These are phyloP conservation scores for Podaxis sp. DNA, from an alignment of 768 basidiomycete genomes.

Conservation along the genomic window DNA sequence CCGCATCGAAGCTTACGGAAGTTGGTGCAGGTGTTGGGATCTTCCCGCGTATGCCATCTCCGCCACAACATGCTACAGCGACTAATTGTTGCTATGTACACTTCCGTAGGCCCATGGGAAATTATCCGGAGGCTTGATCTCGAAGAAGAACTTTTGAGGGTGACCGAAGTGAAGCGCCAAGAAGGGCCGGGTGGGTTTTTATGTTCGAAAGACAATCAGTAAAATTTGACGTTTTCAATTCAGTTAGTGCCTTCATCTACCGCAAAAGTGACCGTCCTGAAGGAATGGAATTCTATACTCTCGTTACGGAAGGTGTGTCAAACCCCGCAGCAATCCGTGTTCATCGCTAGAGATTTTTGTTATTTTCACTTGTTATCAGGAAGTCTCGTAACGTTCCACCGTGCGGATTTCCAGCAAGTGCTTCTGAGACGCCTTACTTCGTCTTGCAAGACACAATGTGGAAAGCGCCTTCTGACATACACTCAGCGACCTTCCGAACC, in stretches of 20 bases:
- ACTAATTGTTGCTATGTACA: constrained; percentile 8
- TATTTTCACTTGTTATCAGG: constrained; percentile 28
- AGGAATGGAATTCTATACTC: constrained; percentile 48
- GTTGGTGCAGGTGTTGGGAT: constrained; percentile 61
- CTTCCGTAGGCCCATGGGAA: constrained; percentile 40
- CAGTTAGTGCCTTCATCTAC: constrained; percentile 50
- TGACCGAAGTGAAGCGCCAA: constrained; percentile 30
- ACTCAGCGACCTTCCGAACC: constrained; percentile 35
- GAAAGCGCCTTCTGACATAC: constrained; percentile 59
- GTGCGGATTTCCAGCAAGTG: constrained; percentile 61
- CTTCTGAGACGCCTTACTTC: constrained; percentile 47
- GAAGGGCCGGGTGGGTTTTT: constrained; percentile 35
- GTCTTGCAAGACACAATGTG: constrained; percentile 42
- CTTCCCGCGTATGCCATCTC: constrained; percentile 36
- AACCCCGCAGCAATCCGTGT: not conserved
- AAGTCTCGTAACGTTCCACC: constrained; percentile 51
- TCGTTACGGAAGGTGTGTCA: constrained; percentile 52
- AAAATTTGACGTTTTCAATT: not conserved
- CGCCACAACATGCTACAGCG: not conserved
- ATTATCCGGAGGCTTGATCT: constrained; percentile 41
- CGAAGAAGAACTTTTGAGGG: constrained; percentile 39
- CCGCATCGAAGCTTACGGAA: constrained; percentile 43
- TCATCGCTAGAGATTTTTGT: constrained; percentile 8
- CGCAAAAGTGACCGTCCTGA: constrained; percentile 58
- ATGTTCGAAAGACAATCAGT: not conserved